These are phyloP conservation scores for Ustilago curta DNA, from an alignment of 1,284 basidiomycete species.

Conservation along the genomic window DNA sequence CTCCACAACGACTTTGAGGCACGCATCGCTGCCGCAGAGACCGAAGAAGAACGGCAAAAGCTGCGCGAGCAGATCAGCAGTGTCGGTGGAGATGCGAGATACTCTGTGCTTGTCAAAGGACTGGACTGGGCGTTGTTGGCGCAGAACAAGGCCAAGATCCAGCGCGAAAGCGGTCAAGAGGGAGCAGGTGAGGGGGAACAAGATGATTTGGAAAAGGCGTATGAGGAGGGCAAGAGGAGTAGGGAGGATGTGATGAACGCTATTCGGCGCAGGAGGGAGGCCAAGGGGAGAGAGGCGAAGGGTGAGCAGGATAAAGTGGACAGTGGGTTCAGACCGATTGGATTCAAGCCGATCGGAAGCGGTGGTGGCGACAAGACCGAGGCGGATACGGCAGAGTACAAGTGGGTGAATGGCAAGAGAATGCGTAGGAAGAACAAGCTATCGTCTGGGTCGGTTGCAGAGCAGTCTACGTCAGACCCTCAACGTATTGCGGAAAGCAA, in stretches of 20 bases:
- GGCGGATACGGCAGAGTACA: constrained; percentile 70
- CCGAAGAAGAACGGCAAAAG: constrained; percentile 72
- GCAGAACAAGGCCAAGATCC: constrained; percentile 78
- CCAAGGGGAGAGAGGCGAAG: constrained; percentile 9
- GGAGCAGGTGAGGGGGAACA: constrained; percentile 76
- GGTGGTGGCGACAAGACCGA: constrained; percentile 10
- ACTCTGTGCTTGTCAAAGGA: constrained; percentile 89
- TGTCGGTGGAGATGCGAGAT: constrained; percentile 86
- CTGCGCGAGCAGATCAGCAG: constrained; percentile 82
- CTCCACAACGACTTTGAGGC: constrained; percentile 83
- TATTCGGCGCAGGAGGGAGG: constrained; percentile 75
- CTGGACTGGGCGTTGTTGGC: constrained; percentile 87
- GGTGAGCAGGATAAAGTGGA: constrained; percentile 40
- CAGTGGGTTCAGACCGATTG: constrained; percentile 71
- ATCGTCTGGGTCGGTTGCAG: constrained; percentile 3
- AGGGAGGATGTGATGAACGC: constrained; percentile 80
- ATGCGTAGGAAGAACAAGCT: constrained; percentile 71
- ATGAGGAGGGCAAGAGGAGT: constrained; percentile 64
- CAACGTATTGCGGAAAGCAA: neutral
- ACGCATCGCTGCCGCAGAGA: constrained; percentile 72
- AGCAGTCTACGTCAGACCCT: neutral
- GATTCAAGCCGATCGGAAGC: constrained; percentile 79
- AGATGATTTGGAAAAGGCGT: constrained; percentile 82
- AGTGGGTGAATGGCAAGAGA: constrained; percentile 68
- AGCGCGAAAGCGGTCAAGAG: constrained; percentile 59